Evolutionary conservation across 202 grass and related monocot species (phyloP).

Genomic region (Dendrocalamus latiflorus): DNA sequence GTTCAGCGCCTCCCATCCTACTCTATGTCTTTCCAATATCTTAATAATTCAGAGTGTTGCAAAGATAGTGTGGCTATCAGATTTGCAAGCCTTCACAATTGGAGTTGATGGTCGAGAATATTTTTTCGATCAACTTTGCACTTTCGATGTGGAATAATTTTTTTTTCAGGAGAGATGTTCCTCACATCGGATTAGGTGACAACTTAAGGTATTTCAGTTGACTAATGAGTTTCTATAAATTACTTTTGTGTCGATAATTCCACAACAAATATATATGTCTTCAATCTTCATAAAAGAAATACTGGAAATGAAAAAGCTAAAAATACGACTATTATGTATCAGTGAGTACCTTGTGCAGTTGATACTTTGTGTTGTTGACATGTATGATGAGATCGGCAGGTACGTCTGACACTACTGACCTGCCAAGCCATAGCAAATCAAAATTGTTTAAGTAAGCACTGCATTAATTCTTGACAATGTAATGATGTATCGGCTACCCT

Average conservation of each 20-base stretch:
- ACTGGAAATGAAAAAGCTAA: background rate
- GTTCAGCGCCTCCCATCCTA: slow-evolving; percentile 3
- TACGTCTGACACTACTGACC: slow-evolving; percentile 82
- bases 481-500: background rate
- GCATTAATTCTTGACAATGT: background rate
- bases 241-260: background rate
- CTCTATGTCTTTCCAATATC: background rate
- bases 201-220: slow-evolving; percentile 7
- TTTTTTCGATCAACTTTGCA: slow-evolving; percentile 8
- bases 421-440: slow-evolving; percentile 31
- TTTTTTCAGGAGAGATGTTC: slow-evolving; percentile 2
- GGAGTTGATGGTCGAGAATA: slow-evolving; percentile 8
- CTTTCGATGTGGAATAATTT: slow-evolving; percentile 13
- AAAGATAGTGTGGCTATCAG: background rate
- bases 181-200: background rate
- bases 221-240: background rate
- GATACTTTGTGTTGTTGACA: slow-evolving; percentile 81
- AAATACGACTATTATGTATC: background rate
- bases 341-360: slow-evolving; percentile 71
- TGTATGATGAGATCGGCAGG: slow-evolving; percentile 82
- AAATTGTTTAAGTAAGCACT: background rate
- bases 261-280: background rate
- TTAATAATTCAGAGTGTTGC: background rate
- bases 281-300: background rate
- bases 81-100: slow-evolving; percentile 3